Percentiles rank a stretch among this genome's conserved stretches.
These are phyloP conservation scores for Eutrema yunnanense DNA, from an alignment of 345 rosid species.

Conservation along the genomic window DNA sequence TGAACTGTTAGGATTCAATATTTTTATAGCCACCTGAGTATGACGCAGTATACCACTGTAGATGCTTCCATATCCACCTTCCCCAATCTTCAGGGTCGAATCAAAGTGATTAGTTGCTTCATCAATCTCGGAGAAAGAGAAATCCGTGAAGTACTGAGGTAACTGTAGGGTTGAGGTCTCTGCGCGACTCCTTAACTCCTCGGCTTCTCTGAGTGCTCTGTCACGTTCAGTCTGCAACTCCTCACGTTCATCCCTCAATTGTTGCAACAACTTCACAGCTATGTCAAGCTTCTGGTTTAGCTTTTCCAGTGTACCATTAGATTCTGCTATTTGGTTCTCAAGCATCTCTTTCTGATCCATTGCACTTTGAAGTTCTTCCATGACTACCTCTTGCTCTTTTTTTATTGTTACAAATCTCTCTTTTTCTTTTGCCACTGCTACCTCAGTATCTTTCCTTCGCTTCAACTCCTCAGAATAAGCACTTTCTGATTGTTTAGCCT, in stretches of 20 bases:
- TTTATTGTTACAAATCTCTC: constrained; percentile 49
- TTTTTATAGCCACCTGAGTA: constrained; percentile 71
- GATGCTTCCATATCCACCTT: constrained; percentile 92
- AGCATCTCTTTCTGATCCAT: constrained; percentile 41
- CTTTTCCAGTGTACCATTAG: constrained; percentile 48
- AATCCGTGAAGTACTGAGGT: constrained; percentile 59
- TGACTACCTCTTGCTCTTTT: constrained; percentile 40
- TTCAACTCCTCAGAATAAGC: constrained; percentile 52
- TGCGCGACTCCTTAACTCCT: constrained; percentile 55
- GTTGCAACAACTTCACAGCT: constrained; percentile 69
- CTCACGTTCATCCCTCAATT: constrained; percentile 54
- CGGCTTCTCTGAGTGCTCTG: constrained; percentile 81
- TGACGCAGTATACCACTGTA: constrained; percentile 59
- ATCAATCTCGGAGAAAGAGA: constrained; percentile 62
- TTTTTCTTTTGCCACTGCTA: constrained; percentile 48
- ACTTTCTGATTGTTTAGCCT: constrained; percentile 61
- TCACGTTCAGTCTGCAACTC: constrained; percentile 66
- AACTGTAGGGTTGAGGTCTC: constrained; percentile 44
- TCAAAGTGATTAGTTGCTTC: constrained; percentile 68
- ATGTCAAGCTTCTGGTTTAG: constrained; percentile 72
- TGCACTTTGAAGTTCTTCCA: constrained; percentile 43
- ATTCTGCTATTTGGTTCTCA: constrained; percentile 51
- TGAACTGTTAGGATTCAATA: constrained; percentile 53
- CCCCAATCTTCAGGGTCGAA: constrained; percentile 68
- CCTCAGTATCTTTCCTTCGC: constrained; percentile 64